Base-by-base conservation (phyloP, 495 filamentous ascomycete species). In the Gamarada debralockiae region DNA sequence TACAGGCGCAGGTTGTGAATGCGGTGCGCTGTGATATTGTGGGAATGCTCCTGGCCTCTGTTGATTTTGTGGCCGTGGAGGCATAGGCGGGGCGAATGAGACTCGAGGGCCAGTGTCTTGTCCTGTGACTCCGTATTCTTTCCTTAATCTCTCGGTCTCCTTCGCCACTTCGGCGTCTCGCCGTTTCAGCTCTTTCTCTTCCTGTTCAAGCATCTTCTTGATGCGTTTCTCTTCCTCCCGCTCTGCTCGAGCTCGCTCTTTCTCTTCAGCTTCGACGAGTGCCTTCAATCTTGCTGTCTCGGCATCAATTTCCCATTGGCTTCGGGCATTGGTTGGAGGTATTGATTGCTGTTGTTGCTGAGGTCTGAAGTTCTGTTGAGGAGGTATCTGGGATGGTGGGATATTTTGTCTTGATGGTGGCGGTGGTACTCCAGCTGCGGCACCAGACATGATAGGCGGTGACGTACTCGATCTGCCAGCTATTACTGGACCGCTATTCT, bases 81-180 rank as follows among this genome's bases (percentile, higher is more conserved):
- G 53, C 14, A 43, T 22, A 25, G 49, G 40, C 27, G 54, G 54
- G 7, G 40, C 4, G 15, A 22, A 23, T 17, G 9, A 13, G n/a
- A 17, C 24, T 43, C n/a, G 10, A 25, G 36, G 40, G n/a, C 20
- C 23, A 13, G n/a, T 27, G 12, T 22, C 22, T 21, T 23, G n/a
- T n/a, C 29, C 47, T 7, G 34, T 25, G 3, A 65, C 73, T 31
- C 87, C 90, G 62, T 92, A 96, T 48, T 87, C 56, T 56, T 78
- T 79, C 39, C 83, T 77, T 9, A 98, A 67, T 2, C 92, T 76
- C 61, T 92, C 87, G 0, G 93, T 97, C 67, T 97, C 93, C 50
- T 82, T 81, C 20, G 88, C 85, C 13, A 97, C 72, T 57, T 89
- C 89, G 2, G 77, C 80, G 48, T 95, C 79, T 23, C 79, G 79